Evolutionary conservation across 108 stramenopile species (phyloP).

Genomic region (Parietichytrium sp.): DNA sequence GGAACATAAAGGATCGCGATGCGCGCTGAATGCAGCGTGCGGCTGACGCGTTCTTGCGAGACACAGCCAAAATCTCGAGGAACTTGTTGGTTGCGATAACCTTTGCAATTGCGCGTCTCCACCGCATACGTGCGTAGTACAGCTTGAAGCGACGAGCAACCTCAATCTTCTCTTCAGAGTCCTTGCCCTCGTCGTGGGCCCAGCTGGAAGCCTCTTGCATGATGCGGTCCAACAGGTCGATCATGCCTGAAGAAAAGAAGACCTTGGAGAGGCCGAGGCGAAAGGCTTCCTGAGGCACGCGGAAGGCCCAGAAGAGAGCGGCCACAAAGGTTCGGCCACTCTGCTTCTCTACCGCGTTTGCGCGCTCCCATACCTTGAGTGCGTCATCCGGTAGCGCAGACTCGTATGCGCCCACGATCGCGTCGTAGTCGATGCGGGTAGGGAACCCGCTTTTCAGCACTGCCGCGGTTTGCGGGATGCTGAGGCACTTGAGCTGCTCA

Average conservation of each 20-base stretch:
- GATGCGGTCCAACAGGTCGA: constrained; percentile 23
- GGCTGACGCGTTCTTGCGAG: neutral
- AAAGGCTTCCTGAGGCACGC: constrained; percentile 18
- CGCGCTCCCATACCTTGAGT: constrained; percentile 11
- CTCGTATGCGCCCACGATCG: constrained; percentile 1
- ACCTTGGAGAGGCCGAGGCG: constrained; percentile 25
- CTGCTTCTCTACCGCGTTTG: constrained; percentile 16
- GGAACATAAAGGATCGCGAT: constrained; percentile 7
- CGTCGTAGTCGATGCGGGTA: constrained; percentile 34
- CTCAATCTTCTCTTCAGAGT: constrained; percentile 11
- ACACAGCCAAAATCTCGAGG: neutral
- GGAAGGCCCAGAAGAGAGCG: constrained; percentile 32
- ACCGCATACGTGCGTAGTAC: constrained; percentile 32
- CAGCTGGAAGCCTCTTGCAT: constrained; percentile 29
- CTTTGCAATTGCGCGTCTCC: neutral
- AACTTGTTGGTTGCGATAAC: constrained; percentile 35
- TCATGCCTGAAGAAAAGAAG: constrained; percentile 33
- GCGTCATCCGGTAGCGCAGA: constrained; percentile 8
- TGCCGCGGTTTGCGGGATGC: constrained; percentile 20
- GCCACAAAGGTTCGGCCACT: constrained; percentile 15
- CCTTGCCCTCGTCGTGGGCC: constrained; percentile 37
- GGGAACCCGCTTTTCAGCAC: constrained; percentile 24
- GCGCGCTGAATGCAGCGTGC: neutral
- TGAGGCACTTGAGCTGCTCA: constrained; percentile 28
- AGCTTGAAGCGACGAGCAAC: constrained; percentile 18